Conservation (phyloP, 208 protist species). For the Trypanosoma mega region DNA sequence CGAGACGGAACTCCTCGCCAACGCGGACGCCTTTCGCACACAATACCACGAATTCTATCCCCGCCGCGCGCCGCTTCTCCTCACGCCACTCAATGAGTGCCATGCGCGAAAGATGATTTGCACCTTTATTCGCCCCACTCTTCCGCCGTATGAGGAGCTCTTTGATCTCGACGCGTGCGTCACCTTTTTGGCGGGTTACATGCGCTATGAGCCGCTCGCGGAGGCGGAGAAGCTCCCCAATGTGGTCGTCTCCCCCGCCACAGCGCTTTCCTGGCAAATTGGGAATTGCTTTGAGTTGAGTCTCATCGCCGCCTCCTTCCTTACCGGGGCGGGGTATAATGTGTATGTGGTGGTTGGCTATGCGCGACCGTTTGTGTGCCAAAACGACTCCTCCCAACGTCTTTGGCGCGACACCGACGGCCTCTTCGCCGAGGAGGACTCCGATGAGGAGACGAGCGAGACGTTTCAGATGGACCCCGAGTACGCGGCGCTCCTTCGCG, state of each 20-base stretch:
- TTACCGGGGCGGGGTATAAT: constrained; percentile 90
- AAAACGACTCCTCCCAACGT: constrained; percentile 68
- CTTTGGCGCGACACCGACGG: constrained; percentile 39
- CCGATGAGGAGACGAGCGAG: constrained; percentile 56
- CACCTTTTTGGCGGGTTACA: constrained; percentile 81
- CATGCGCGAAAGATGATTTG: constrained; percentile 85
- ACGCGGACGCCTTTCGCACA: constrained; percentile 54
- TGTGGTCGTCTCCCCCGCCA: constrained; percentile 85
- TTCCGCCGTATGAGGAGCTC: constrained; percentile 70
- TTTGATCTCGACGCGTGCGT: constrained; percentile 69
- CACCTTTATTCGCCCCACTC: constrained; percentile 87
- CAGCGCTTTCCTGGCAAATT: constrained; percentile 81
- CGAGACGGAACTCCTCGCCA: constrained; percentile 64
- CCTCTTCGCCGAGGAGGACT: constrained; percentile 59
- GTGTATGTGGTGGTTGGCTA: constrained; percentile 91
- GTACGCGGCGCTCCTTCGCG: constrained; percentile 59
- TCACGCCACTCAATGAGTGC: constrained; percentile 81
- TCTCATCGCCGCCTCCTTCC: constrained; percentile 74
- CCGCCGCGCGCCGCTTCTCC: constrained; percentile 63
- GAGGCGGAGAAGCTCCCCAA: constrained; percentile 54
- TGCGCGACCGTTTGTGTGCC: constrained; percentile 57
- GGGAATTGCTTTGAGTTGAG: constrained; percentile 90
- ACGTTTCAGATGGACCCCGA: constrained; percentile 34
- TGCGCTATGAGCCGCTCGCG: constrained; percentile 81
- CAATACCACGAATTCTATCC: constrained; percentile 84